Conservation (phyloP, 2,329 filamentous ascomycete species). For the Gremmenia infestans region DNA sequence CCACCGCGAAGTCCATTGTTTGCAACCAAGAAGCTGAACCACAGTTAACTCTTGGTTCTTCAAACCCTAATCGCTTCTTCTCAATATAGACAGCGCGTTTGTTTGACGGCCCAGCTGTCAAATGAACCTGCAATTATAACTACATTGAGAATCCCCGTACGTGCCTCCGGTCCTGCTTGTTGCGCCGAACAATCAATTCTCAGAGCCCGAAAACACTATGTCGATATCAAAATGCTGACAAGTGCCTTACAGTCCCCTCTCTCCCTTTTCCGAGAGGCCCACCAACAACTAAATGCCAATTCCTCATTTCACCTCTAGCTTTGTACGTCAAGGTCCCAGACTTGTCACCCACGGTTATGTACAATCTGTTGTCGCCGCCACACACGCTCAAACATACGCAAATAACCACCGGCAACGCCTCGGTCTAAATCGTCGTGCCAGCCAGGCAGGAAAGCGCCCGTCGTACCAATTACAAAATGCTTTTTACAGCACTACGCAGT, state of each 20-base stretch:
- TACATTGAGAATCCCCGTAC: slow-evolving; percentile 27
- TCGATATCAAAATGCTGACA: slow-evolving; percentile 11
- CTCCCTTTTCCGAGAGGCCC: slow-evolving; percentile 55
- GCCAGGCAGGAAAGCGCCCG: slow-evolving; percentile 44
- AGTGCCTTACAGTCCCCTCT: slow-evolving; percentile 26
- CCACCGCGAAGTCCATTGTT: slow-evolving; percentile 2
- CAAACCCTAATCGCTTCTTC: not conserved
- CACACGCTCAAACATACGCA: slow-evolving; percentile 75
- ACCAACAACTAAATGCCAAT: slow-evolving; percentile 83
- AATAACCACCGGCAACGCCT: slow-evolving; percentile 64
- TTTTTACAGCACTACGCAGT: slow-evolving; percentile 52
- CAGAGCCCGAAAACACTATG: not conserved
- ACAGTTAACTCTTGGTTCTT: slow-evolving; percentile 11
- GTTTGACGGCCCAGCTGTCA: slow-evolving; percentile 91
- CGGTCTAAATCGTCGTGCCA: slow-evolving; percentile 46
- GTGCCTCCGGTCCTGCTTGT: not conserved
- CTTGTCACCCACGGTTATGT: slow-evolving; percentile 97
- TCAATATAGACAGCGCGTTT: slow-evolving; percentile 62
- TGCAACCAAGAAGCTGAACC: slow-evolving; percentile 9
- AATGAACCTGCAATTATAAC: slow-evolving; percentile 84
- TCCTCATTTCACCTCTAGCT: slow-evolving; percentile 68
- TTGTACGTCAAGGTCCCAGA: slow-evolving; percentile 98
- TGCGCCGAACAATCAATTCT: not conserved
- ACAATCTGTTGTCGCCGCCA: slow-evolving; percentile 93
- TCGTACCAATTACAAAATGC: slow-evolving; percentile 67